phyloP scores from a whole-genome alignment of 2,329 filamentous ascomycete species.

The Cryphonectria nitschkei region DNA sequence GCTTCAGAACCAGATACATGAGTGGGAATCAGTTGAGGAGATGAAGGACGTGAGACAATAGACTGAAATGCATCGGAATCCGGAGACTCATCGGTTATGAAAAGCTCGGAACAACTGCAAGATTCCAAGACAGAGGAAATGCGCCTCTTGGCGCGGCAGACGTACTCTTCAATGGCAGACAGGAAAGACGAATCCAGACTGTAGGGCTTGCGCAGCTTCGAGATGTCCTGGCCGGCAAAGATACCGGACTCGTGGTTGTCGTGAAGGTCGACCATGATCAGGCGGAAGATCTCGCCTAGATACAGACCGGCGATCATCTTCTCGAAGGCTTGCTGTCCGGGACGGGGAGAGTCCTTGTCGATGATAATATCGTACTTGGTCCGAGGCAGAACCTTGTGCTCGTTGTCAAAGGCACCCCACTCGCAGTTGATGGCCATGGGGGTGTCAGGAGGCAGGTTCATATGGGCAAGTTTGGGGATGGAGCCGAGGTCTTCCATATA shows the following conservation, averaged over 20 bases:
- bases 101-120: background rate
- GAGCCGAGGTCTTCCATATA: conserved; percentile 95
- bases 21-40: background rate
- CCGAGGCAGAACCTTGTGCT: conserved; percentile 82
- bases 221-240: conserved; percentile 82
- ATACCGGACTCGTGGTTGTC: conserved; percentile 75
- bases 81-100: conserved; percentile 16
- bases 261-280: conserved; percentile 83
- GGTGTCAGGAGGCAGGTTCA: conserved; percentile 82
- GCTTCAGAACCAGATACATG: background rate
- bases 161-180: conserved; percentile 85
- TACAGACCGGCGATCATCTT: conserved; percentile 98
- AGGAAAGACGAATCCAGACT: conserved; percentile 92
- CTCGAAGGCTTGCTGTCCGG: conserved; percentile 93
- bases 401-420: conserved; percentile 96
- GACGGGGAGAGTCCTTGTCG: conserved; percentile 88
- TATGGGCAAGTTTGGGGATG: conserved; percentile 90
- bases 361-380: conserved; percentile 87
- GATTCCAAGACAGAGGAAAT: background rate
- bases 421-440: conserved; percentile 98
- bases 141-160: background rate
- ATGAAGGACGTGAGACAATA: background rate
- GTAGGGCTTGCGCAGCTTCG: conserved; percentile 82
- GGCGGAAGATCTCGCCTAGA: conserved; percentile 90
- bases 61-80: background rate